These are phyloP conservation scores for Diplosphaera chodatii DNA, from an alignment of 139 green algal species.

Conservation along the genomic window DNA sequence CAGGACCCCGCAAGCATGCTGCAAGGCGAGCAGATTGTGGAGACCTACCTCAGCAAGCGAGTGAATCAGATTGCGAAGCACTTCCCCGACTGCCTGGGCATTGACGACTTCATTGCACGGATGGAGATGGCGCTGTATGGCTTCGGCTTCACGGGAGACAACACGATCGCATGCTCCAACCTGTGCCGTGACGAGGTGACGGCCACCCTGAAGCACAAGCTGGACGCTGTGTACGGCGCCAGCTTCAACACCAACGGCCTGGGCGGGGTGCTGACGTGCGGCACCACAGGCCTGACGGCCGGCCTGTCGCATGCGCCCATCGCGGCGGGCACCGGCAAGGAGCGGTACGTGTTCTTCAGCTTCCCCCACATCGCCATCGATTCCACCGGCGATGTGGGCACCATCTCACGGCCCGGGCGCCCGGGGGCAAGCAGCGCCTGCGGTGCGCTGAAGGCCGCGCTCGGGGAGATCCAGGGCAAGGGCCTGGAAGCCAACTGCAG, in stretches of 20 bases:
- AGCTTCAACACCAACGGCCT: conserved; percentile 80
- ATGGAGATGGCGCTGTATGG: conserved; percentile 60
- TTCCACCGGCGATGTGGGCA: conserved; percentile 48
- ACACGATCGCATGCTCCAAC: conserved; percentile 72
- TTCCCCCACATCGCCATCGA: conserved; percentile 86
- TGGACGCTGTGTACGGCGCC: conserved; percentile 66
- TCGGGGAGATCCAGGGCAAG: conserved; percentile 37
- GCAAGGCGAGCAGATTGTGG: too few relatives aligned
- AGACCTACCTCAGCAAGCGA: too few relatives aligned
- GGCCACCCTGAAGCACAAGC: conserved; percentile 57
- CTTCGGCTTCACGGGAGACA: conserved; percentile 72
- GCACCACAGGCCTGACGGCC: conserved; percentile 60
- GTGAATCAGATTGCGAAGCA: conserved; percentile 26
- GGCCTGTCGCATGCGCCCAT: conserved; percentile 54
- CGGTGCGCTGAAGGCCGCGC: conserved; percentile 64
- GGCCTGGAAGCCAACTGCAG: conserved; percentile 34
- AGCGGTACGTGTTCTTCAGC: conserved; percentile 87
- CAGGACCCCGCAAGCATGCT: too few relatives aligned
- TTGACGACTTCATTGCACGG: conserved; percentile 75
- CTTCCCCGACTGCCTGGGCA: conserved; percentile 58
- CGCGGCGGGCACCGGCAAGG: conserved; percentile 38
- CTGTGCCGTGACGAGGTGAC: conserved; percentile 87
- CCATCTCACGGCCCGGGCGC: conserved; percentile 53
- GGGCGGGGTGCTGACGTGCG: conserved; percentile 73
- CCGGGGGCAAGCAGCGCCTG: conserved; percentile 58